A percentile compares a stretch with the other conserved stretches of the same genome.
phyloP scores from a whole-genome alignment of 2,329 filamentous ascomycete genomes.

The Alternaria sp. region DNA sequence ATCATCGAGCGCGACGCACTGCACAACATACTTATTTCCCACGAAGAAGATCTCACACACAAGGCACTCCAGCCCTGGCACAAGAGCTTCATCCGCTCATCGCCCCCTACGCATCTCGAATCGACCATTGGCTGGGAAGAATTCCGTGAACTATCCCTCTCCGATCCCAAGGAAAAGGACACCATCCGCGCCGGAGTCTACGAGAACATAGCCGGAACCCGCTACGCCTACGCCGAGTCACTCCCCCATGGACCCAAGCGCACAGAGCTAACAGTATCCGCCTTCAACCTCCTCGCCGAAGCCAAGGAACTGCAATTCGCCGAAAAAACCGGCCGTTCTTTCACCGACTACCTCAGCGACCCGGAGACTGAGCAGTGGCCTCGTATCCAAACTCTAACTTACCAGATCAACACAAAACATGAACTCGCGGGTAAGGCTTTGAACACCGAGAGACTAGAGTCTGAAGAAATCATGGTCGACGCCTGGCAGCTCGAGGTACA shows the following conservation, averaged over 20 bases:
- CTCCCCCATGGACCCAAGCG: conserved; percentile 33
- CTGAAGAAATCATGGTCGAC: conserved; percentile 28
- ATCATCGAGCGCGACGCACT: conserved; percentile 87
- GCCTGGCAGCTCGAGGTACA: conserved; percentile 30
- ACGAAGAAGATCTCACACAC: conserved; percentile 44
- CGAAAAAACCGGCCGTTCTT: conserved; percentile 32
- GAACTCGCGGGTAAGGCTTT: conserved; percentile 21
- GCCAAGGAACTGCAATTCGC: conserved; percentile 39
- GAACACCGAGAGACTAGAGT: conserved; percentile 22
- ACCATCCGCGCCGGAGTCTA: conserved; percentile 36
- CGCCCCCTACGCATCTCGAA: conserved; percentile 34
- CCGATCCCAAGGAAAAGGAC: conserved; percentile 30
- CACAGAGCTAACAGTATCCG: conserved; percentile 32
- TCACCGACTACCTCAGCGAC: conserved; percentile 24
- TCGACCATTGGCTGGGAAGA: conserved; percentile 40
- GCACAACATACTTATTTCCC: conserved; percentile 68
- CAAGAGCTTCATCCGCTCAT: conserved; percentile 29
- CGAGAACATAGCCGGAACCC: conserved; percentile 35
- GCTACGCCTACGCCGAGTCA: conserved; percentile 33
- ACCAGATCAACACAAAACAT: conserved; percentile 32
- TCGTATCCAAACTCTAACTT: conserved; percentile 29
- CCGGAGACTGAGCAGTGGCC: conserved; percentile 20
- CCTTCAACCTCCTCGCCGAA: conserved; percentile 43
- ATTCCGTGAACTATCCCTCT: conserved; percentile 37
- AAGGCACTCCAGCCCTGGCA: conserved; percentile 33